Percentiles rank a stretch among this genome's conserved stretches.
Conservation (phyloP, 495 filamentous ascomycete species). For the Terfezia boudieri region DNA sequence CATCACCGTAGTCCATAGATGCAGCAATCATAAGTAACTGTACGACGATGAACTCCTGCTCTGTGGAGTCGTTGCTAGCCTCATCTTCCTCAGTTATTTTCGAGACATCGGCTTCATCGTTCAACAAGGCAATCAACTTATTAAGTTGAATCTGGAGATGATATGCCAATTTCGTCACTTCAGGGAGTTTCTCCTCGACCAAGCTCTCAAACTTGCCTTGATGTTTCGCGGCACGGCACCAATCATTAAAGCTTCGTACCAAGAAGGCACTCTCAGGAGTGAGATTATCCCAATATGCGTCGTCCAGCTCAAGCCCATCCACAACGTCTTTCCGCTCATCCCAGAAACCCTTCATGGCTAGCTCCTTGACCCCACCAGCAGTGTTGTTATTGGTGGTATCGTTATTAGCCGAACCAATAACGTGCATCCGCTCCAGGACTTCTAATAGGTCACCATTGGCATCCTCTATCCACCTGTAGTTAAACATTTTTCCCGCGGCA, state of each 20-base stretch:
- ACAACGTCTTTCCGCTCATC: constrained; percentile 78
- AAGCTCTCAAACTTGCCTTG: constrained; percentile 45
- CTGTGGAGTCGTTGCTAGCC: constrained; percentile 21
- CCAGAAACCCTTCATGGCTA: constrained; percentile 94
- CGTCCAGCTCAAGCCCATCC: constrained; percentile 56
- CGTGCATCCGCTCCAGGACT: constrained; percentile 79
- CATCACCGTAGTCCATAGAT: constrained; percentile 83
- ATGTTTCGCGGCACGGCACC: constrained; percentile 33
- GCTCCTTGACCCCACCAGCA: constrained; percentile 47
- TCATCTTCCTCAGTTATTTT: constrained; percentile 57
- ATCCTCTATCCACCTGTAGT: constrained; percentile 89
- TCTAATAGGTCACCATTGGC: constrained; percentile 67
- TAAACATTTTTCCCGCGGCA: constrained; percentile 72
- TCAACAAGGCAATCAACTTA: constrained; percentile 46
- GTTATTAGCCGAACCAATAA: constrained; percentile 61
- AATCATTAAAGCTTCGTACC: constrained; percentile 78
- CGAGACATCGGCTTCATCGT: constrained; percentile 29
- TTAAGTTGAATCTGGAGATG: constrained; percentile 60
- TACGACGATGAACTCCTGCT: constrained; percentile 85
- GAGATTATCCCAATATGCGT: constrained; percentile 69
- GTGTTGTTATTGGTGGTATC: too few species aligned
- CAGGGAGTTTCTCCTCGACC: constrained; percentile 80
- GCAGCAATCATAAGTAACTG: constrained; percentile 83
- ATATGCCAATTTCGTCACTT: constrained; percentile 71
- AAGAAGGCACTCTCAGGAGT: constrained; percentile 74